phyloP scores from a whole-genome alignment of 2,329 filamentous ascomycete genomes.

The Cercospora janseana region DNA sequence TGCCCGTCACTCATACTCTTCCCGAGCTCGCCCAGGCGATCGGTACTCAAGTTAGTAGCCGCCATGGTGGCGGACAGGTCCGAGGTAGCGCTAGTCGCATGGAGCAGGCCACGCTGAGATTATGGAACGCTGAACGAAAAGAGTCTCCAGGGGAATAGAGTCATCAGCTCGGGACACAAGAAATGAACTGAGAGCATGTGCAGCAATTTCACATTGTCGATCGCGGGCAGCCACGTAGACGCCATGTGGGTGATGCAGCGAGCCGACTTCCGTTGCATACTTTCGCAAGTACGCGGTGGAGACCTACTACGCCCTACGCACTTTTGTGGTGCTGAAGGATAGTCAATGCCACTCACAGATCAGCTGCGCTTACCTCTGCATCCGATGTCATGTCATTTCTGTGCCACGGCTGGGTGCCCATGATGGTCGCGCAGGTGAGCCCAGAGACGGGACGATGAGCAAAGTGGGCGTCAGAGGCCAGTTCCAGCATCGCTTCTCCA shows the following conservation, averaged over 20 bases:
- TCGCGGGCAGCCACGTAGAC: slow-evolving; percentile 9
- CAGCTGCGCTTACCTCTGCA: background rate
- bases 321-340: background rate
- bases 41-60: slow-evolving; percentile 11
- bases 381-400: too few relatives aligned
- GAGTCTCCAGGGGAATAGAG: background rate
- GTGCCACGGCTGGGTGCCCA: too few relatives aligned
- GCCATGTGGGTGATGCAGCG: background rate
- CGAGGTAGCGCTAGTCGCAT: background rate
- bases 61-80: slow-evolving; percentile 1
- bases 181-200: background rate
- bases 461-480: slow-evolving; percentile 4
- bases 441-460: background rate
- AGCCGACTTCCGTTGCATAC: slow-evolving; percentile 7
- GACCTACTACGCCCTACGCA: background rate
- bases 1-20: background rate
- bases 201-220: background rate
- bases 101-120: background rate
- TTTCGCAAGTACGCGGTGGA: background rate
- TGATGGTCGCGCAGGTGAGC: too few relatives aligned
- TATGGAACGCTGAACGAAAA: too few relatives aligned
- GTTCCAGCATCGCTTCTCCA: slow-evolving; percentile 2
- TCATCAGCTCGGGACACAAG: background rate
- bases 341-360: too few relatives aligned
- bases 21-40: background rate